These are phyloP conservation scores for Fusarium equiseti DNA, from an alignment of 2,329 filamentous ascomycete genomes.

Conservation along the genomic window DNA sequence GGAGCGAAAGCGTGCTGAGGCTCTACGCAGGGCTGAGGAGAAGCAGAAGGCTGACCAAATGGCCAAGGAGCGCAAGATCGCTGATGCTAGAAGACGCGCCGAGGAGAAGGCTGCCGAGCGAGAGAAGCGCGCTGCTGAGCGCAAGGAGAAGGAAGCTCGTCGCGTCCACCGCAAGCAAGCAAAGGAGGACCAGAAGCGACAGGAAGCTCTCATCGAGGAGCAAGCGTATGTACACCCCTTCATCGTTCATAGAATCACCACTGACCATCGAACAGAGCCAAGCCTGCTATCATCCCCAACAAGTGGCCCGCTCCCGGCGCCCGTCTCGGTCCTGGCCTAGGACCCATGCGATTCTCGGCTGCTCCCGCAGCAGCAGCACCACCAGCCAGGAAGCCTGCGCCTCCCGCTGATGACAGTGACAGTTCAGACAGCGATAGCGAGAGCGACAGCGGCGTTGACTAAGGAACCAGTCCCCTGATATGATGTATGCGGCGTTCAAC, in stretches of 20 bases:
- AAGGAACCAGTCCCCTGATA: constrained; percentile 11
- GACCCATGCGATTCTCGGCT: constrained; percentile 7
- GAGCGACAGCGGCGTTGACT: constrained; percentile 21
- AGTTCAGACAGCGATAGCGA: constrained; percentile 6
- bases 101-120: constrained; percentile 18
- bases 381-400: constrained; percentile 14
- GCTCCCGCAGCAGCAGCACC: constrained; percentile 9
- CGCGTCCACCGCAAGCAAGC: constrained; percentile 21
- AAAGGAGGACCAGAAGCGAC: constrained; percentile 24
- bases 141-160: constrained; percentile 28
- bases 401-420: constrained; percentile 2
- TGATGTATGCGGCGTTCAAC: constrained; percentile 11
- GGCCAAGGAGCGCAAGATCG: constrained; percentile 11
- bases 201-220: constrained; percentile 16
- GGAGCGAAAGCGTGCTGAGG: constrained; percentile 17
- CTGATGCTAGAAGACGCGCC: constrained; percentile 8
- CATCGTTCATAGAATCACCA: rapidly evolving
- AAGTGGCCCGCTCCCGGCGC: constrained; percentile 20
- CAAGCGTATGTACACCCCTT: not conserved
- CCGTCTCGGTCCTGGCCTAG: constrained; percentile 18
- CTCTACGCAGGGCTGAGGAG: constrained; percentile 17
- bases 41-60: constrained; percentile 15
- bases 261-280: constrained; percentile 14
- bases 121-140: constrained; percentile 22
- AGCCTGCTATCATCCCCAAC: constrained; percentile 22